A percentile compares a stretch with the other conserved stretches of the same genome.
These are phyloP conservation scores for Clavispora phyllophila DNA, from an alignment of 805 yeast genomes.

Conservation along the genomic window DNA sequence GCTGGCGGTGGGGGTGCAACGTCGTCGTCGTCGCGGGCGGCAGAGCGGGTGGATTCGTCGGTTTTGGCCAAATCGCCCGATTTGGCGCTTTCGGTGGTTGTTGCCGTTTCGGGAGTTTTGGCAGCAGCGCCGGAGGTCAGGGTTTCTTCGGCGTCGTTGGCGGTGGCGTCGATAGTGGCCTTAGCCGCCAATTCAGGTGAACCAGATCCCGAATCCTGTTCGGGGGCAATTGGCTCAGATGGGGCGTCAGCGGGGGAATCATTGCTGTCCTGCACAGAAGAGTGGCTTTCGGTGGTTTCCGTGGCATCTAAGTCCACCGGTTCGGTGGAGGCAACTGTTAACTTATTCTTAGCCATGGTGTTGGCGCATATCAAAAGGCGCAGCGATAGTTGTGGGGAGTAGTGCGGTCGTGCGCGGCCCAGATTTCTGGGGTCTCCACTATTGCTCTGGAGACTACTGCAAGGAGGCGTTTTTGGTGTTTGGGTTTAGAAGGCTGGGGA, in stretches of 20 bases:
- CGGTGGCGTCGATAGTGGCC: neutral
- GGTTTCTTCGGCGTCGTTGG: neutral
- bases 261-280: conserved; percentile 1
- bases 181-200: neutral
- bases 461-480: no score
- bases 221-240: neutral
- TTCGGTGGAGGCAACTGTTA: conserved; percentile 29
- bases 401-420: conserved; percentile 1
- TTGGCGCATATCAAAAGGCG: neutral
- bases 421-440: no score
- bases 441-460: no score
- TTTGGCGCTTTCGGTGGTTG: neutral
- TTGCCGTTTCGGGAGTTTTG: neutral
- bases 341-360: conserved; percentile 20
- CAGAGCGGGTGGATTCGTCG: neutral
- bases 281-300: neutral
- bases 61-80: conserved; percentile 3
- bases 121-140: neutral
- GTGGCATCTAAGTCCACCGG: conserved; percentile 27
- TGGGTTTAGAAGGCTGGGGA: no score
- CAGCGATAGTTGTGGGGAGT: neutral
- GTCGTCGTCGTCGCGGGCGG: conserved; percentile 2
- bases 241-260: conserved; percentile 1
- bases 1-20: conserved; percentile 36
- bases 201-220: conserved; percentile 1